Conservation (phyloP, 805 yeast genomes). For the Candida endomychidarum region DNA sequence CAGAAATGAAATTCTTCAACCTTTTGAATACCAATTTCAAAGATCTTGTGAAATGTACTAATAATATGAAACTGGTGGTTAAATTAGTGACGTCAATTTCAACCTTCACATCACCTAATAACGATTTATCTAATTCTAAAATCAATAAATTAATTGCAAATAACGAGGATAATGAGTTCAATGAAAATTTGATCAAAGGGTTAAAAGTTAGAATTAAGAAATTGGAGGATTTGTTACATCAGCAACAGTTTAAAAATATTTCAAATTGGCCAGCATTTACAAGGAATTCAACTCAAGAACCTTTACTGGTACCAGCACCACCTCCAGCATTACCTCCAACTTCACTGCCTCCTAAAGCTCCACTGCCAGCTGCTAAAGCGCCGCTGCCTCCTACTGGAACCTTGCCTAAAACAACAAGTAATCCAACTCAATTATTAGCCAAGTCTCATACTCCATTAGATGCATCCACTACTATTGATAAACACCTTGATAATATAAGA, state of each 20-base stretch:
- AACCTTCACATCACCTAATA: conserved; percentile 23
- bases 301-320: background rate
- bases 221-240: conserved; percentile 75
- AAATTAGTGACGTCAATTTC: conserved; percentile 33
- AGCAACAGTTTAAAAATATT: conserved; percentile 60
- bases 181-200: conserved; percentile 49
- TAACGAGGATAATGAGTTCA: conserved; percentile 31
- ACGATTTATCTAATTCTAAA: conserved; percentile 14
- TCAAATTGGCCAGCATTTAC: conserved; percentile 44
- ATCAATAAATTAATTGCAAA: conserved; percentile 15
- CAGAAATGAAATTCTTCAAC: conserved; percentile 29
- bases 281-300: conserved; percentile 1
- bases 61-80: conserved; percentile 35
- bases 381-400: background rate
- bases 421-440: conserved; percentile 32
- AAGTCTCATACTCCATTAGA: conserved; percentile 25
- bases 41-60: conserved; percentile 42
- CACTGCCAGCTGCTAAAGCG: too few relatives aligned
- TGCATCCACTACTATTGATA: conserved; percentile 39
- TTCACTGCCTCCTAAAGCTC: background rate
- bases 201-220: conserved; percentile 72
- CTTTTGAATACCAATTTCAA: conserved; percentile 46
- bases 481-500: conserved; percentile 42
- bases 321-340: background rate
- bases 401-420: background rate